Evolutionary conservation across 129 eudicot species (phyloP), one percentile per base, ranked within the genome.

Genomic region (Flaveria sonorensis): DNA sequence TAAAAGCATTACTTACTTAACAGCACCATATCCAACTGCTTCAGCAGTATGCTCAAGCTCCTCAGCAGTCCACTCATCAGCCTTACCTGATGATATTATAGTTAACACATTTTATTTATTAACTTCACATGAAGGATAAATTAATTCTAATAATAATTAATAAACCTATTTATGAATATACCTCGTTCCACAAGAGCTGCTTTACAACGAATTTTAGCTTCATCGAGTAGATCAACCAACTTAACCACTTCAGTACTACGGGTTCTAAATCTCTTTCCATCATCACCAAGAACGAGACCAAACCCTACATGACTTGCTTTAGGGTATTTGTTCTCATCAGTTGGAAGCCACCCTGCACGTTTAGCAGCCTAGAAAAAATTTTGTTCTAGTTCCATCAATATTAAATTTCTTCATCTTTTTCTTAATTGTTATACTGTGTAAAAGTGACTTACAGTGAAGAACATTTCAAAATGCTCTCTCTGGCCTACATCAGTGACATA

Each of bases 21-120:
- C 95, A 78, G 99, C 99, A 11, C 99, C 99, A 86, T 95, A 95
- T 81, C 99, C 99, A 68, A 95, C 80, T 43, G 99, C 99, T 89
- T 95, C 99, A 77, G 97, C 93, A 68, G 95, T 88, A 42, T 84
- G 78, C 51, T 88, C 93, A 73, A 95, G 89, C 88, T 87, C 92
- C 78, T 95, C 94, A 45, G 62, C 83, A 15, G 97, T 89, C 97
- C 97, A 95, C 68, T 86, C 95, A 36, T 69, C 78, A 77, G 77
- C 97, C 83, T 86, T 91, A 68, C 98, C 98, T 94, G 83, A 74
- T 68, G 55, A 8, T 59, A 50, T 52, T 11, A 72, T 59, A 23
- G 36, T 68, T 10, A 62, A 42, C 67, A n/a, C 53, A 42, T 12
- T 40, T 57, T n/a, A 24, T 21, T 42, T 45, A 32, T 56, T 10